These are phyloP conservation scores for Leccinum variicolor DNA, from an alignment of 768 basidiomycete genomes.

Conservation along the genomic window DNA sequence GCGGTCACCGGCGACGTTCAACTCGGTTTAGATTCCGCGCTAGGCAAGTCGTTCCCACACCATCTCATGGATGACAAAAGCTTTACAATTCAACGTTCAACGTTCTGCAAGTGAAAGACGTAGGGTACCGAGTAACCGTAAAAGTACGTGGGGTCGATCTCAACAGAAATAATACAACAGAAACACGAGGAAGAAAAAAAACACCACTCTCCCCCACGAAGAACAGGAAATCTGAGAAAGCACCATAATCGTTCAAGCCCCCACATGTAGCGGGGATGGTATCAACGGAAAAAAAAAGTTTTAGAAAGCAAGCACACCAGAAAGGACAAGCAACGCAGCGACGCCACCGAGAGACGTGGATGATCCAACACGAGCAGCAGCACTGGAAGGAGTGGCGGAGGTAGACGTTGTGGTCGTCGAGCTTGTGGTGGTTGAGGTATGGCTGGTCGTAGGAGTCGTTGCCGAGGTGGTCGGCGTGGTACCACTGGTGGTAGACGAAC, in stretches of 20 bases:
- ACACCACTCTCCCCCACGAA: slow-evolving; percentile 5
- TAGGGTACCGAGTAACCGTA: no score
- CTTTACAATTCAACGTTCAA: no score
- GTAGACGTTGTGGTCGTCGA: slow-evolving; percentile 21
- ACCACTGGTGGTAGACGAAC: neutral
- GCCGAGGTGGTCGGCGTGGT: slow-evolving; percentile 35
- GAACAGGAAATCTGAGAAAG: neutral
- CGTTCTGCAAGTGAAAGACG: neutral
- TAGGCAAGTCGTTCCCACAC: slow-evolving; percentile 2
- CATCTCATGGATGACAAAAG: neutral
- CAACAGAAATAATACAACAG: slow-evolving; percentile 18
- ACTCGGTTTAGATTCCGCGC: neutral
- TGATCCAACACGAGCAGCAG: slow-evolving; percentile 21
- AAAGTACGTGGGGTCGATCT: no score
- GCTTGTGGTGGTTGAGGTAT: neutral
- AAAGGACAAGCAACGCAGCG: slow-evolving; percentile 20
- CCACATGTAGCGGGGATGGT: slow-evolving; percentile 1
- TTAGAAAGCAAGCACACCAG: slow-evolving; percentile 21
- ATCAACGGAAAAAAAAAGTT: neutral
- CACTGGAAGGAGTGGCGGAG: slow-evolving; percentile 15
- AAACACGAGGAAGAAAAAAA: slow-evolving; percentile 5
- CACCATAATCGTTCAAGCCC: slow-evolving; percentile 8
- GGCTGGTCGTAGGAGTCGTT: slow-evolving; percentile 34
- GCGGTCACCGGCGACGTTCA: neutral
- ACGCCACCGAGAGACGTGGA: slow-evolving; percentile 19